These are phyloP conservation scores for Albifimbria verrucaria DNA, from an alignment of 2,329 filamentous ascomycete species.

Conservation along the genomic window DNA sequence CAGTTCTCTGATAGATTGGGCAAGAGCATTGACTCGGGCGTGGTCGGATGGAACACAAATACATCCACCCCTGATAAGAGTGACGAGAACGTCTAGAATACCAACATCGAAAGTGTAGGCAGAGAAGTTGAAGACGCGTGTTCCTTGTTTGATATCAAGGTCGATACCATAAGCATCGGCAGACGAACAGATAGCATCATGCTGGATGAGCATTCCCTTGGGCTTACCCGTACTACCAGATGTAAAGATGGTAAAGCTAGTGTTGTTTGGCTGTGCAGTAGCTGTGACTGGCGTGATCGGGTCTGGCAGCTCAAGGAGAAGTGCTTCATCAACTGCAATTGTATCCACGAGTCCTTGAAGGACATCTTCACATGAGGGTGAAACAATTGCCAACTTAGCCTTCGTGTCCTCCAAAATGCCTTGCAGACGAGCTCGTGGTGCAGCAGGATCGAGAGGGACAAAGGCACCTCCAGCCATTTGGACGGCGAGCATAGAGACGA, in stretches of 20 bases:
- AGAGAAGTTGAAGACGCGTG: slow-evolving; percentile 14
- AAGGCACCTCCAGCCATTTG: slow-evolving; percentile 14
- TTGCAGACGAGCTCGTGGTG: slow-evolving; percentile 1
- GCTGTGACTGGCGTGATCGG: not conserved
- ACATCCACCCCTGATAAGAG: slow-evolving; percentile 6
- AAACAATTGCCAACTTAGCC: not conserved
- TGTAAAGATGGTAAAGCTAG: slow-evolving; percentile 8
- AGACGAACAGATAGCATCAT: slow-evolving; percentile 8
- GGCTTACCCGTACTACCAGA: slow-evolving; percentile 7
- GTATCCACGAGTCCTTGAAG: not conserved
- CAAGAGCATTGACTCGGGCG: slow-evolving; percentile 2
- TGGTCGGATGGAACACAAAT: slow-evolving; percentile 11
- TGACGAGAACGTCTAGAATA: slow-evolving; percentile 11
- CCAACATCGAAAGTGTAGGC: slow-evolving; percentile 16
- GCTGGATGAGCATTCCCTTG: slow-evolving; percentile 6
- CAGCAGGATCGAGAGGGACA: slow-evolving; percentile 12
- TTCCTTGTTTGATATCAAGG: slow-evolving; percentile 3
- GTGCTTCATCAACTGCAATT: slow-evolving; percentile 2
- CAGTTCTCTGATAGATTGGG: slow-evolving; percentile 1
- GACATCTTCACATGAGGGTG: not conserved
- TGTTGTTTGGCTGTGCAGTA: not conserved
- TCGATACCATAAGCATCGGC: slow-evolving; percentile 3
- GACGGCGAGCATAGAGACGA: slow-evolving; percentile 13
- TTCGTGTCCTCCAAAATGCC: not conserved
- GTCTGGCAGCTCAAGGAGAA: slow-evolving; percentile 4